A percentile compares a stretch with the other conserved stretches of the same genome.
phyloP scores from a whole-genome alignment of 73 alveolate species.

The Blepharisma stoltei region DNA sequence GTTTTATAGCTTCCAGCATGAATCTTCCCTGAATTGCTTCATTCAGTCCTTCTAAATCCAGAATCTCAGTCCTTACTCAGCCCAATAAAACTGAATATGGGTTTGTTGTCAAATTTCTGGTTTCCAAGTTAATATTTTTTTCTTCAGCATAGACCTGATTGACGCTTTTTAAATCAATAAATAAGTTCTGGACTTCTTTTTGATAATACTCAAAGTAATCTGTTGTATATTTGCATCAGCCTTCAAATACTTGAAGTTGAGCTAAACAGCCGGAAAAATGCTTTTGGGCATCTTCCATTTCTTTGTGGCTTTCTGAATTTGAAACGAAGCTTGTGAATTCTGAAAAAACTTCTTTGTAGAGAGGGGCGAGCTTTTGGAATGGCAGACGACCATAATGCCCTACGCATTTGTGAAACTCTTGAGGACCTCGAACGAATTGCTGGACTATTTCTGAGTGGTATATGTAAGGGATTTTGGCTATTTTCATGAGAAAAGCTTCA shows the following conservation, averaged over 20 bases:
- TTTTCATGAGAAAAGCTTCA: neutral
- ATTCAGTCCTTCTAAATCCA: neutral
- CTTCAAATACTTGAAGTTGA: neutral
- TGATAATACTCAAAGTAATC: neutral
- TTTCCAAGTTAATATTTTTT: neutral
- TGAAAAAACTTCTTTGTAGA: neutral
- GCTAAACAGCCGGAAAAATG: neutral
- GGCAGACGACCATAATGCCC: neutral
- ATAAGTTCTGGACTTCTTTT: neutral
- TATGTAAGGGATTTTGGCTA: neutral
- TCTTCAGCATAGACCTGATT: neutral
- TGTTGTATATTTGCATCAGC: neutral
- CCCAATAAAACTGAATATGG: neutral
- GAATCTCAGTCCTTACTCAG: neutral
- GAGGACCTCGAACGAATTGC: neutral
- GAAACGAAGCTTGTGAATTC: neutral
- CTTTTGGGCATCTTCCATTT: neutral
- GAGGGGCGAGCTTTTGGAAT: neutral
- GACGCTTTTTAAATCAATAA: neutral
- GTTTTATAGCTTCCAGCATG: neutral
- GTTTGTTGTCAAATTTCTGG: neutral
- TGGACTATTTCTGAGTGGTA: neutral
- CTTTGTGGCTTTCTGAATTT: neutral
- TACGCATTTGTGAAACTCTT: neutral
- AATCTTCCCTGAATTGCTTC: neutral